Evolutionary conservation across 768 basidiomycete species (phyloP).

Genomic region (Boletus insuetus): DNA sequence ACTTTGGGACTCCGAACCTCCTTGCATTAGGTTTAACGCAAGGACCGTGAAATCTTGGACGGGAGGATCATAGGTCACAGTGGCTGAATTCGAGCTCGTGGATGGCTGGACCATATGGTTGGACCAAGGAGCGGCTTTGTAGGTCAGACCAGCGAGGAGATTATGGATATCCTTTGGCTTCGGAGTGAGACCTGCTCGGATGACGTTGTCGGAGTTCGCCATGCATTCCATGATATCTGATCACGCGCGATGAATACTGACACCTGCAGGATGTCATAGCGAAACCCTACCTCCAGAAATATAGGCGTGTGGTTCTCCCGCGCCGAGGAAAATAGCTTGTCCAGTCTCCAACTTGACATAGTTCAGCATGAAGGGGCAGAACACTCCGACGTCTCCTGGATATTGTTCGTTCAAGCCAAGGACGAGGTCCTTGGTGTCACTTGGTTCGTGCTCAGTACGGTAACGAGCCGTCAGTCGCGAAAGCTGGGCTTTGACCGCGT

Average conservation of each 20-base stretch:
- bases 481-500: conserved; percentile 53
- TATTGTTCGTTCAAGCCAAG: conserved; percentile 67
- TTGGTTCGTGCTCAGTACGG: conserved; percentile 42
- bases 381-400: conserved; percentile 89
- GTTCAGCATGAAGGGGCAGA: conserved; percentile 90
- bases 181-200: conserved; percentile 95
- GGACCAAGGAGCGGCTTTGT: conserved; percentile 63
- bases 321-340: conserved; percentile 91
- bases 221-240: conserved; percentile 98
- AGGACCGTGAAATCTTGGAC: conserved; percentile 92
- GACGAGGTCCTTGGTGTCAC: conserved; percentile 60
- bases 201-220: conserved; percentile 99
- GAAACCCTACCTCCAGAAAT: conserved; percentile 74
- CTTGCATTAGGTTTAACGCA: conserved; percentile 46
- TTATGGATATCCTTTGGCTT: conserved; percentile 94
- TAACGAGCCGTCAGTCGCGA: conserved; percentile 62
- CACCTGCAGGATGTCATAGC: background rate
- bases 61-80: conserved; percentile 82
- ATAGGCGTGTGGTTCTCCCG: conserved; percentile 97
- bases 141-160: conserved; percentile 84
- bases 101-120: conserved; percentile 69
- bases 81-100: conserved; percentile 40
- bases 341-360: conserved; percentile 76
- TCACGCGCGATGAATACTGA: conserved; percentile 1
- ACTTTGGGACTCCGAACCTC: conserved; percentile 52